Evolutionary conservation across 1,284 basidiomycete genomes (phyloP).

Genomic region (Limonomyces culmigenus): DNA sequence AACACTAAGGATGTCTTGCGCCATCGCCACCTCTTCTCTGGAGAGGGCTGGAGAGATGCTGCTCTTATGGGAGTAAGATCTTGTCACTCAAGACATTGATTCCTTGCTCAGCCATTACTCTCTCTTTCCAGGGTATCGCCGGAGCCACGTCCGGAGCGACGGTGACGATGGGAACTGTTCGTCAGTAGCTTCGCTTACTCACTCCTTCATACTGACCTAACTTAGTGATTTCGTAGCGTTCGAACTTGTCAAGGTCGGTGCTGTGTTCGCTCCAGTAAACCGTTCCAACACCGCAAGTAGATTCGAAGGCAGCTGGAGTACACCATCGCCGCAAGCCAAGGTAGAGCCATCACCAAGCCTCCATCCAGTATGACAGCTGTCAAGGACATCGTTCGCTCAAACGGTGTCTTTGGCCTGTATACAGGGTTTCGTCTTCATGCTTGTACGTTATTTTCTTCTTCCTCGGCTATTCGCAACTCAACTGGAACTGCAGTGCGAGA

Average conservation of each 20-base stretch:
- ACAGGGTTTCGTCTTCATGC: slow-evolving; percentile 76
- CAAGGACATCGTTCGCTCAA: slow-evolving; percentile 45
- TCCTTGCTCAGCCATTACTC: not conserved
- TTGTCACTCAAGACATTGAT: slow-evolving; percentile 25
- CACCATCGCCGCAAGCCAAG: slow-evolving; percentile 72
- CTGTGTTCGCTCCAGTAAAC: too few relatives aligned
- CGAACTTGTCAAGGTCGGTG: not conserved
- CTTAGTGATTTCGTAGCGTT: slow-evolving; percentile 22
- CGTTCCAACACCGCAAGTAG: slow-evolving; percentile 19
- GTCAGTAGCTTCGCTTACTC: slow-evolving; percentile 28
- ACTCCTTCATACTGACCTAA: slow-evolving; percentile 93
- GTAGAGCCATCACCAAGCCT: slow-evolving; percentile 45
- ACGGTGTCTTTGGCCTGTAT: slow-evolving; percentile 62
- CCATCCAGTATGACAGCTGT: slow-evolving; percentile 63
- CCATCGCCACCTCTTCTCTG: slow-evolving; percentile 37
- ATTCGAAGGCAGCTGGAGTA: slow-evolving; percentile 88
- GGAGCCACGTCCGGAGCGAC: slow-evolving; percentile 73
- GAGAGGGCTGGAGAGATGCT: slow-evolving; percentile 46
- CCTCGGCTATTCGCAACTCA: slow-evolving; percentile 3
- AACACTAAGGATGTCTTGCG: slow-evolving; percentile 74
- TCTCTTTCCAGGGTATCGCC: slow-evolving; percentile 12
- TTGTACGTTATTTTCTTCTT: slow-evolving; percentile 22
- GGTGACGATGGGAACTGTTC: slow-evolving; percentile 72
- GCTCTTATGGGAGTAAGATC: slow-evolving; percentile 48
- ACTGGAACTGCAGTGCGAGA: slow-evolving; percentile 40